phyloP scores from a whole-genome alignment of 768 basidiomycete genomes.

The Hypholoma sublateritium region DNA sequence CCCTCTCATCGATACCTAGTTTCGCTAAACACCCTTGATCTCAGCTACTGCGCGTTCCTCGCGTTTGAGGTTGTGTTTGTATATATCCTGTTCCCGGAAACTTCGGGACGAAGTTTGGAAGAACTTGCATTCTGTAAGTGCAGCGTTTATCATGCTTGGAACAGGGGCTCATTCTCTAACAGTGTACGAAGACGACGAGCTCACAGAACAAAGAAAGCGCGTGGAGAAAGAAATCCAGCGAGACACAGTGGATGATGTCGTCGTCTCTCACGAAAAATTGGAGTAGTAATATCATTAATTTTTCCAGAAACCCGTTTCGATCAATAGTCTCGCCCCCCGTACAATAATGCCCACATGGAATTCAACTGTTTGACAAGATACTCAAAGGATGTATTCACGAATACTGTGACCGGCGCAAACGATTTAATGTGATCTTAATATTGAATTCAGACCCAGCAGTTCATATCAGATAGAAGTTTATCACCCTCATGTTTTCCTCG shows the following conservation, averaged over 20 bases:
- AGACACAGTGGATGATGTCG: slow-evolving; percentile 16
- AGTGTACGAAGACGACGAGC: slow-evolving; percentile 47
- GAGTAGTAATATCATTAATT: too few species aligned
- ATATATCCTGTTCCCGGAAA: slow-evolving; percentile 66
- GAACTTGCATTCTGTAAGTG: slow-evolving; percentile 59
- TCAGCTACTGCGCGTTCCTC: slow-evolving; percentile 49
- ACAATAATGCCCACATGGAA: too few species aligned
- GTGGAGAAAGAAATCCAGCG: slow-evolving; percentile 38
- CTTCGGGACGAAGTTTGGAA: slow-evolving; percentile 50
- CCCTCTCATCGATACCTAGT: neutral
- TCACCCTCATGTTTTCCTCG: too few species aligned
- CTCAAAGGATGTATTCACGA: too few species aligned
- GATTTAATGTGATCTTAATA: too few species aligned
- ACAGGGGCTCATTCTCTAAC: neutral
- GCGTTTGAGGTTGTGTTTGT: slow-evolving; percentile 54
- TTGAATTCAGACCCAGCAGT: too few species aligned
- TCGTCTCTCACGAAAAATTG: slow-evolving; percentile 11
- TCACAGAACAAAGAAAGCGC: slow-evolving; percentile 39
- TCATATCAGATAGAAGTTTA: too few species aligned
- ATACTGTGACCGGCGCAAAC: too few species aligned
- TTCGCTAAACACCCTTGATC: neutral
- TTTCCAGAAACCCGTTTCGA: too few species aligned
- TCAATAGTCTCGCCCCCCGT: too few species aligned
- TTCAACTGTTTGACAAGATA: too few species aligned
- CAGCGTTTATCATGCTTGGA: neutral